Percentiles rank a stretch among this genome's conserved stretches.
These are phyloP conservation scores for Hypoxylon sp. DNA, from an alignment of 2,329 filamentous ascomycete genomes.

Conservation along the genomic window DNA sequence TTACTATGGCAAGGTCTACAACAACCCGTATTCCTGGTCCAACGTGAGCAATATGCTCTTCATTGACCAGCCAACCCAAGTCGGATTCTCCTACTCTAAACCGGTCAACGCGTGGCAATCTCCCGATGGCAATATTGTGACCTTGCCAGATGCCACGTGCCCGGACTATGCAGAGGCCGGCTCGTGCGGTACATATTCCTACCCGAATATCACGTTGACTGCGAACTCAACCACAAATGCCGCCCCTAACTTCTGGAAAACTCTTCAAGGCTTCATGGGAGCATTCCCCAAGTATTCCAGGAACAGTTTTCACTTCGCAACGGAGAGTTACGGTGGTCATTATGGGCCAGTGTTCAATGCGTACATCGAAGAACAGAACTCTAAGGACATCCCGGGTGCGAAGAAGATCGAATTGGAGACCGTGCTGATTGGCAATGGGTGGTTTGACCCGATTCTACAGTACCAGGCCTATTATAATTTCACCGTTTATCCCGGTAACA, in stretches of 20 bases:
- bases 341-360: conserved; percentile 69
- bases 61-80: conserved; percentile 72
- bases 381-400: conserved; percentile 59
- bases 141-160: conserved; percentile 62
- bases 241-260: conserved; percentile 73
- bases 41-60: conserved; percentile 73
- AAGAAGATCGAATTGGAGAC: conserved; percentile 64
- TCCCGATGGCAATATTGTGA: conserved; percentile 55
- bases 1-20: conserved; percentile 59
- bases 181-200: conserved; percentile 70
- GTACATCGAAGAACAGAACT: conserved; percentile 64
- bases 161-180: conserved; percentile 62
- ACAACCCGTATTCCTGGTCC: conserved; percentile 73
- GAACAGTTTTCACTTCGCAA: conserved; percentile 68
- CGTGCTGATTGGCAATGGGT: conserved; percentile 71
- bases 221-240: conserved; percentile 67
- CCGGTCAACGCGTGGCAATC: conserved; percentile 52
- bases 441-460: conserved; percentile 67
- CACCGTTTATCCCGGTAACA: conserved; percentile 69
- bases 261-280: conserved; percentile 74
- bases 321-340: conserved; percentile 71
- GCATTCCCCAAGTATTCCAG: conserved; percentile 68
- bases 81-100: conserved; percentile 67
- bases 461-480: conserved; percentile 72
- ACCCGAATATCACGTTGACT: conserved; percentile 64